Evolutionary conservation across 1,284 basidiomycete genomes (phyloP).

Genomic region (Mrakiaceae sp.): DNA sequence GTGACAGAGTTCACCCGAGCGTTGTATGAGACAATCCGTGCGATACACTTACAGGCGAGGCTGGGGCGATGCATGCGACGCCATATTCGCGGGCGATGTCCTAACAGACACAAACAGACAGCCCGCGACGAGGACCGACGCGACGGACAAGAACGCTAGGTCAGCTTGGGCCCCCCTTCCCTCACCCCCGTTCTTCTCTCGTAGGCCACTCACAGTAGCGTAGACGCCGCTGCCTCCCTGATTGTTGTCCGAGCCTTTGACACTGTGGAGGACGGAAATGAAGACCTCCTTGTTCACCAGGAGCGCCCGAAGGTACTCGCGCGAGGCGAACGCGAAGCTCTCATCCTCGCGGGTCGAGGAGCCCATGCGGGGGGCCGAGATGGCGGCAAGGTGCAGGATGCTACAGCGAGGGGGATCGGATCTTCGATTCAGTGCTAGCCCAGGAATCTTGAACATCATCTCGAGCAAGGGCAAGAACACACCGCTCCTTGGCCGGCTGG

Average conservation of each 20-base stretch:
- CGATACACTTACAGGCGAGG: slow-evolving; percentile 21
- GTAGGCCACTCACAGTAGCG: neutral
- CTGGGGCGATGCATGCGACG: slow-evolving; percentile 31
- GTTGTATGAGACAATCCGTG: too few relatives aligned
- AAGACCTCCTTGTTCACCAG: slow-evolving; percentile 72
- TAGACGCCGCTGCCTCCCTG: neutral
- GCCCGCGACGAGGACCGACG: neutral
- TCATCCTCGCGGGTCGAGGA: slow-evolving; percentile 74
- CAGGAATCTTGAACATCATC: neutral
- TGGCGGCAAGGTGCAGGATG: slow-evolving; percentile 72
- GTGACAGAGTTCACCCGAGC: too few relatives aligned
- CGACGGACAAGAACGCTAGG: too few relatives aligned
- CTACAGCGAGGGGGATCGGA: slow-evolving; percentile 35
- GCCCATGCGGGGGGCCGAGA: slow-evolving; percentile 52
- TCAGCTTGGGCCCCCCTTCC: too few relatives aligned
- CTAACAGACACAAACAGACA: neutral
- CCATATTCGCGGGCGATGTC: slow-evolving; percentile 32
- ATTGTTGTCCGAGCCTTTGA: slow-evolving; percentile 17
- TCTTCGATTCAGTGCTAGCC: slow-evolving; percentile 14
- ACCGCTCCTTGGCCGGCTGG: slow-evolving; percentile 79
- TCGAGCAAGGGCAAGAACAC: slow-evolving; percentile 21
- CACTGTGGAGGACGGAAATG: slow-evolving; percentile 32
- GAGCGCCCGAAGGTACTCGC: slow-evolving; percentile 77
- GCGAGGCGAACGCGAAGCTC: slow-evolving; percentile 83
- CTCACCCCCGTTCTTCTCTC: too few relatives aligned